Base-by-base conservation (phyloP, 164 flowering plant genomes). In the Stephania yunnanensis region DNA sequence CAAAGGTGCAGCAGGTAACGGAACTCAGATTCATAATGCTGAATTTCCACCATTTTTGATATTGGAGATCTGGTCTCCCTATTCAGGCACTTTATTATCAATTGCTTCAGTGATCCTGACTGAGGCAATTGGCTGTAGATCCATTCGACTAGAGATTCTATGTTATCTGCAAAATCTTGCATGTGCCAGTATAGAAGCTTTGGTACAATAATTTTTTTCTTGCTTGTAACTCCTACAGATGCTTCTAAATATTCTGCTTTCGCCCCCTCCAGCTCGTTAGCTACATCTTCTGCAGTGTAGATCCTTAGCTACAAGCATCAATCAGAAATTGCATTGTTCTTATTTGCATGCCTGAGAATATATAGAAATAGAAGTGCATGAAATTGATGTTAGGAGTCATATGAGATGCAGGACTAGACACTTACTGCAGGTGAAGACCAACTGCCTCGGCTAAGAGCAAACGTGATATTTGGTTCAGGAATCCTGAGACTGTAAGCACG, bases 361-460 rank as follows among this genome's bases (percentile, higher is more conserved):
- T 46, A 36, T 36, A 36, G 36, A 61, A 7, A 22, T 61, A 1
- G 8, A 8, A 48, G 17, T 63, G 25, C 45, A 7, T 31, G 31
- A 36, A 36, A 36, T 36, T 36, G 42, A 36, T 36, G 42, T 36
- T 36, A 36, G 42, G 42, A 36, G 42, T 36, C 9, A 15, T 25
- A 25, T 50, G 13, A 55, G 64, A 71, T 36, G 17, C 29, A 63
- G 58, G 58, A 69, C 53, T 72, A 17, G 4, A 29, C 50, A 85
- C 94, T 87, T 86, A 95, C 98, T 63, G 97, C 95, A 67, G 98
- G 98, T 29, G 98, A 95, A 67, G 98, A 93, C 93, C 97, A 88
- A 71, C 86, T 90, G 81, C 98, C 98, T 72, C 97, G 87, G 82
- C 97, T 93, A 72, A 95, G 94, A 31, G 97, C 95, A 79, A 95